These are phyloP conservation scores for Globisporangium alternatum DNA, from an alignment of 352 stramenopile species.

Conservation along the genomic window DNA sequence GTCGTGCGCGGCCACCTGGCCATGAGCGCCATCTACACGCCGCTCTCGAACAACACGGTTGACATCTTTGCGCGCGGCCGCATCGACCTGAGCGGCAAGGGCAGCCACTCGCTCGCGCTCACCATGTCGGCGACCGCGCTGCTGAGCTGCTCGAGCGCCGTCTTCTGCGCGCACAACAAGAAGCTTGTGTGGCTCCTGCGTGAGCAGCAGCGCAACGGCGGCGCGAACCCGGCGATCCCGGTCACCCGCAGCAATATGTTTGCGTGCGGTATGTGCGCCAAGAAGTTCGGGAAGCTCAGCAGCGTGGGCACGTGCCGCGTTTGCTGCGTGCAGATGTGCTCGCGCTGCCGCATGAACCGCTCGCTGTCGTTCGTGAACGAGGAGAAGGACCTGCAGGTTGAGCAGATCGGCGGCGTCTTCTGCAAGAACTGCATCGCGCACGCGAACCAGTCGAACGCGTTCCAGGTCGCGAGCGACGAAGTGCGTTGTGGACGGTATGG, in stretches of 20 bases:
- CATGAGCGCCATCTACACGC: constrained; percentile 10
- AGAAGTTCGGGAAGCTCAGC: constrained; percentile 20
- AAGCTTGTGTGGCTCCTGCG: constrained; percentile 32
- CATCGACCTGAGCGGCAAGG: constrained; percentile 1
- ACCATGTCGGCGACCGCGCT: constrained; percentile 14
- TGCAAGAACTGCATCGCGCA: constrained; percentile 31
- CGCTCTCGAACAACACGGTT: constrained; percentile 14
- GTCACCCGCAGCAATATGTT: constrained; percentile 10
- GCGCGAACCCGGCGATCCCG: constrained; percentile 11
- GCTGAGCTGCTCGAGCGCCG: constrained; percentile 13
- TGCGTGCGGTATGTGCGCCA: constrained; percentile 25
- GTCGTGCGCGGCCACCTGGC: constrained; percentile 11
- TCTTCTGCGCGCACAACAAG: constrained; percentile 28
- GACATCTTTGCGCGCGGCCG: constrained; percentile 11
- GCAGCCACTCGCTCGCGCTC: background rate
- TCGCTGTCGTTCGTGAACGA: constrained; percentile 25
- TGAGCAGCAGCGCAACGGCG: constrained; percentile 7
- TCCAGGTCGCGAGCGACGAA: constrained; percentile 20
- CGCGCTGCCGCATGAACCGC: constrained; percentile 25
- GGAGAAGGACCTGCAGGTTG: constrained; percentile 16
- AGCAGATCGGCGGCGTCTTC: constrained; percentile 24
- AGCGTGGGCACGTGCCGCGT: constrained; percentile 27
- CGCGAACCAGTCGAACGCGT: constrained; percentile 20
- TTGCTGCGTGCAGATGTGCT: constrained; percentile 28
- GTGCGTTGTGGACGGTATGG: constrained; percentile 20